Evolutionary conservation across 441 rosid species (phyloP).

Genomic region (Populus hybrid): DNA sequence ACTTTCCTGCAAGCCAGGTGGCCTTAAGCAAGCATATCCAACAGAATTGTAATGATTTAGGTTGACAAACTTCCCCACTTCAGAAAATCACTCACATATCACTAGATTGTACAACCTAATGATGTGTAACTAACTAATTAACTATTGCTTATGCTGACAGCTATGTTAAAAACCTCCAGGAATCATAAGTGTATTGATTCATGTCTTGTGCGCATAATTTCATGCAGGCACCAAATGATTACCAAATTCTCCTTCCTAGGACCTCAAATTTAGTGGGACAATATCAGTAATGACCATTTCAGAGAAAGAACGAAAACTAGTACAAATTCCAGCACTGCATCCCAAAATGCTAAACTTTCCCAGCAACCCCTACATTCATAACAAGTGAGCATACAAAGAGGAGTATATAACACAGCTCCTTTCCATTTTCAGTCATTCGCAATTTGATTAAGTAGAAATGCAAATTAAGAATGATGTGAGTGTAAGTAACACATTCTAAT

Average conservation of each 20-base stretch:
- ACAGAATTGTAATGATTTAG: background rate
- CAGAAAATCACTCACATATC: background rate
- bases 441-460: background rate
- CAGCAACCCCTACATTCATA: background rate
- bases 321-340: background rate
- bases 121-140: background rate
- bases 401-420: background rate
- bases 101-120: background rate
- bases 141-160: background rate
- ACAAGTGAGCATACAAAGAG: background rate
- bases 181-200: background rate
- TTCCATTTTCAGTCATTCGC: background rate
- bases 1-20: constrained; percentile 56
- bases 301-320: background rate
- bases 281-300: background rate
- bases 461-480: background rate
- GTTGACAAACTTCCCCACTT: background rate
- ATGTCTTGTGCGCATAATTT: background rate
- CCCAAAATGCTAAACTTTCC: background rate
- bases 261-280: background rate
- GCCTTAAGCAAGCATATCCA: constrained; percentile 1
- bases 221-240: background rate
- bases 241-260: background rate
- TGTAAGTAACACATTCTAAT: background rate
- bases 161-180: background rate